Conservation (phyloP, 345 rosid genomes). For the Boechera stricta region DNA sequence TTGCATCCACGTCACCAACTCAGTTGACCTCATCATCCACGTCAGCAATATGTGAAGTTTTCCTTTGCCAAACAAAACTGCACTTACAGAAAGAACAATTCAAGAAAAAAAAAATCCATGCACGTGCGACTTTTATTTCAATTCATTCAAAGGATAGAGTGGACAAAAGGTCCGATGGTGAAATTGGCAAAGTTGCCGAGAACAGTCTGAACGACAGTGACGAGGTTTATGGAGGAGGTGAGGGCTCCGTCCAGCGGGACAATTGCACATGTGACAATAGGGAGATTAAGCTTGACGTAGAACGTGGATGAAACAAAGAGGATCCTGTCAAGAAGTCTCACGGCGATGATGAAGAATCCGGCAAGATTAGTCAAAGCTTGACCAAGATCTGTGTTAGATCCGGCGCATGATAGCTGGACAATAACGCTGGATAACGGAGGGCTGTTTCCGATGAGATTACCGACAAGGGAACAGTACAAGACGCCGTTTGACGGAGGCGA, state of each 20-base stretch:
- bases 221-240: conserved; percentile 30
- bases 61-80: no score
- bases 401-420: conserved; percentile 31
- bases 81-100: neutral
- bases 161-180: conserved; percentile 6
- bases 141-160: conserved; percentile 24
- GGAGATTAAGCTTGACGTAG: conserved; percentile 28
- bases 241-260: conserved; percentile 34
- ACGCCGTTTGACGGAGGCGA: conserved; percentile 21
- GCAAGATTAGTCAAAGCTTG: conserved; percentile 33
- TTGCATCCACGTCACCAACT: no score
- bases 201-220: conserved; percentile 17
- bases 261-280: conserved; percentile 16
- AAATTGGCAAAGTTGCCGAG: conserved; percentile 31
- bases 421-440: conserved; percentile 31
- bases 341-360: conserved; percentile 6
- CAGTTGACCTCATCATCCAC: no score
- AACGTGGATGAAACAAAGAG: conserved; percentile 28
- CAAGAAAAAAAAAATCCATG: neutral
- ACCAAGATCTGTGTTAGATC: conserved; percentile 15
- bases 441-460: conserved; percentile 29
- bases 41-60: no score
- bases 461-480: conserved; percentile 22
- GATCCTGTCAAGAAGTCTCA: conserved; percentile 25
- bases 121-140: conserved; percentile 19